A percentile compares a stretch with the other conserved stretches of the same genome.
phyloP scores from a whole-genome alignment of 2,329 filamentous ascomycete species.

The Colletotrichum orbiculare region DNA sequence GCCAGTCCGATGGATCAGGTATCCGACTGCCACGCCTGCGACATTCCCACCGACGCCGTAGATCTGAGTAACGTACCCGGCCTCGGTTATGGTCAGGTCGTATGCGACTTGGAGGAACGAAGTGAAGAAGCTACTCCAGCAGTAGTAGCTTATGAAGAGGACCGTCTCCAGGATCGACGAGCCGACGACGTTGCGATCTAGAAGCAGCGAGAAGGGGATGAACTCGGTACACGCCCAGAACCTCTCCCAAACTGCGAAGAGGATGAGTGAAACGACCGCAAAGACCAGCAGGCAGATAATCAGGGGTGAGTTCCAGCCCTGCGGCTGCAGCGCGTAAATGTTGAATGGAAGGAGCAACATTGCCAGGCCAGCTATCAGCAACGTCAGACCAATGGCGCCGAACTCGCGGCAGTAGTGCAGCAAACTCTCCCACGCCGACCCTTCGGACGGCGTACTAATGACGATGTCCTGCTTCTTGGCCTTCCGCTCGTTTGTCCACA shows the following conservation, averaged over 20 bases:
- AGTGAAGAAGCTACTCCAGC: slow-evolving; percentile 65
- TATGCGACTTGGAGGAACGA: slow-evolving; percentile 67
- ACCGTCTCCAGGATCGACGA: slow-evolving; percentile 57
- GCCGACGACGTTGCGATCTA: slow-evolving; percentile 62
- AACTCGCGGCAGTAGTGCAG: slow-evolving; percentile 66
- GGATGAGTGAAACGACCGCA: slow-evolving; percentile 62
- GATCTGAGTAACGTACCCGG: slow-evolving; percentile 60
- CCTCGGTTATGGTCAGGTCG: slow-evolving; percentile 52
- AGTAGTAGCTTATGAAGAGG: slow-evolving; percentile 62
- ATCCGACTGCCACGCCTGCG: slow-evolving; percentile 60
- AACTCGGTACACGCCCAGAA: slow-evolving; percentile 41
- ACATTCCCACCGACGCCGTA: slow-evolving; percentile 64
- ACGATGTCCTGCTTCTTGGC: slow-evolving; percentile 63
- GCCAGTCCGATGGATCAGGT: slow-evolving; percentile 56
- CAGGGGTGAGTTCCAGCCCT: slow-evolving; percentile 55
- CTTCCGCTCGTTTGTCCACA: slow-evolving; percentile 66
- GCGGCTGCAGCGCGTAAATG: slow-evolving; percentile 51
- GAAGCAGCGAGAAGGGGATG: slow-evolving; percentile 67
- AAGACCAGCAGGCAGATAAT: slow-evolving; percentile 64
- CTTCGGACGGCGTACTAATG: slow-evolving; percentile 55
- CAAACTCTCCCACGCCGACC: slow-evolving; percentile 55
- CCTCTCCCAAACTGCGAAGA: slow-evolving; percentile 62
- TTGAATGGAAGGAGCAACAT: slow-evolving; percentile 70
- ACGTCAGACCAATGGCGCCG: slow-evolving; percentile 62
- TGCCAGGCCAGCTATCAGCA: slow-evolving; percentile 61